These are phyloP conservation scores for Ascochyta pisi DNA, from an alignment of 2,329 filamentous ascomycete species.

Conservation along the genomic window DNA sequence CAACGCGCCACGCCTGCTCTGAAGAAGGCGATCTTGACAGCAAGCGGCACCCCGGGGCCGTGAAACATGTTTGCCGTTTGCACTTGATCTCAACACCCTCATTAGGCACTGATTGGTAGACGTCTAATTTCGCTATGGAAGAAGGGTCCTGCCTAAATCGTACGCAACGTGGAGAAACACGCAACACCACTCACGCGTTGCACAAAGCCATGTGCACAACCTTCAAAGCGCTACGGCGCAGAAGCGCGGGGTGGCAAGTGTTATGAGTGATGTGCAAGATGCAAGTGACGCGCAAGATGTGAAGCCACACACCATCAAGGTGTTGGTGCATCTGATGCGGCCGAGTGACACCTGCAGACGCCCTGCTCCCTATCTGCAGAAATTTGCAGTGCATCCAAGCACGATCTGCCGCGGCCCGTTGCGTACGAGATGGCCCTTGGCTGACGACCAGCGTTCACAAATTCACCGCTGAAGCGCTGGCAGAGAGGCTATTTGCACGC, in stretches of 20 bases:
- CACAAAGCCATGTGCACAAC: constrained; percentile 6
- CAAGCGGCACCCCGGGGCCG: not conserved
- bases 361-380: constrained; percentile 6
- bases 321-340: constrained; percentile 15
- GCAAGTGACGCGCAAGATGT: constrained; percentile 3
- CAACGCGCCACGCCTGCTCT: constrained; percentile 1
- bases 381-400: constrained; percentile 26
- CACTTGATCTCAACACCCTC: constrained; percentile 9
- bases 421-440: constrained; percentile 29
- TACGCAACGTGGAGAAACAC: constrained; percentile 14
- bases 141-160: not conserved
- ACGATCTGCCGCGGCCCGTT: constrained; percentile 35
- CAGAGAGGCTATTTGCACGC: constrained; percentile 20
- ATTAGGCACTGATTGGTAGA: constrained; percentile 15
- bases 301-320: constrained; percentile 9
- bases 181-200: constrained; percentile 12
- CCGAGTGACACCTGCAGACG: constrained; percentile 15
- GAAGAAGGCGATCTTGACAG: constrained; percentile 3
- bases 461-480: constrained; percentile 37
- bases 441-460: constrained; percentile 25
- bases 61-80: constrained; percentile 14
- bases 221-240: not conserved
- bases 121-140: constrained; percentile 8
- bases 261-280: constrained; percentile 1
- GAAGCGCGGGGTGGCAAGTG: not conserved